Percentiles rank a stretch among this genome's conserved stretches.
phyloP scores from a whole-genome alignment of 2,329 filamentous ascomycete genomes.

The Delphinella strobiligena region DNA sequence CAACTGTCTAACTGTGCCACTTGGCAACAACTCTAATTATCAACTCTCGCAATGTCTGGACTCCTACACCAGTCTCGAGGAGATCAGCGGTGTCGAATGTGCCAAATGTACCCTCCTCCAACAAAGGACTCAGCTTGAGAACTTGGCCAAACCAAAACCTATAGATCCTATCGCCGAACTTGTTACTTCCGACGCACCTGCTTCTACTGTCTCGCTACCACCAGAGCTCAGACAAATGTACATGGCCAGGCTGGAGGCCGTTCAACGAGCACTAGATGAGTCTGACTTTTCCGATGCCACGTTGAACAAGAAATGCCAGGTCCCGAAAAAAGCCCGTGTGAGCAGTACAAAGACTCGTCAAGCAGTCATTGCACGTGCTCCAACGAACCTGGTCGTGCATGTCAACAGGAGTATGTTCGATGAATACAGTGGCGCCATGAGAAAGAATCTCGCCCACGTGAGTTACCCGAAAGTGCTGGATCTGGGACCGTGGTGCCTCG shows the following conservation, averaged over 20 bases:
- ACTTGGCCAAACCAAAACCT: slow-evolving; percentile 21
- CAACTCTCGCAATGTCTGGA: slow-evolving; percentile 70
- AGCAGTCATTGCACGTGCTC: slow-evolving; percentile 70
- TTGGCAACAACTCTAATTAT: slow-evolving; percentile 55
- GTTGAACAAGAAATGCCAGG: slow-evolving; percentile 32
- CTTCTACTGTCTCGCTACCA: slow-evolving; percentile 20
- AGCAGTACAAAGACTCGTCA: slow-evolving; percentile 81
- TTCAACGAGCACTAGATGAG: slow-evolving; percentile 61
- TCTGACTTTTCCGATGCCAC: slow-evolving; percentile 60
- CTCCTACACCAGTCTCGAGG: slow-evolving; percentile 72
- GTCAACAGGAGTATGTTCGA: slow-evolving; percentile 89
- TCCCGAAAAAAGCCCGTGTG: slow-evolving; percentile 51
- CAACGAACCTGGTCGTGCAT: slow-evolving; percentile 71
- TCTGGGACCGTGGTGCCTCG: slow-evolving; percentile 74
- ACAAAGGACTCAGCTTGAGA: slow-evolving; percentile 41
- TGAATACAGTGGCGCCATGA: slow-evolving; percentile 63
- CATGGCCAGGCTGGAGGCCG: slow-evolving; percentile 46
- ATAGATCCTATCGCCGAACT: background rate
- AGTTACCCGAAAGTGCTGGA: slow-evolving; percentile 64
- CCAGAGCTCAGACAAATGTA: slow-evolving; percentile 32
- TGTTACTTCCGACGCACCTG: background rate
- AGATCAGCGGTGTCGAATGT: slow-evolving; percentile 83
- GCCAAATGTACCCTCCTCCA: slow-evolving; percentile 72
- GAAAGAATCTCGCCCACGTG: slow-evolving; percentile 74
- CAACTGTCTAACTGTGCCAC: slow-evolving; percentile 79